A percentile compares a stretch with the other conserved stretches of the same genome.
Evolutionary conservation across 148 eudicot genomes (phyloP).

Genomic region (Nepenthes mirabilis): DNA sequence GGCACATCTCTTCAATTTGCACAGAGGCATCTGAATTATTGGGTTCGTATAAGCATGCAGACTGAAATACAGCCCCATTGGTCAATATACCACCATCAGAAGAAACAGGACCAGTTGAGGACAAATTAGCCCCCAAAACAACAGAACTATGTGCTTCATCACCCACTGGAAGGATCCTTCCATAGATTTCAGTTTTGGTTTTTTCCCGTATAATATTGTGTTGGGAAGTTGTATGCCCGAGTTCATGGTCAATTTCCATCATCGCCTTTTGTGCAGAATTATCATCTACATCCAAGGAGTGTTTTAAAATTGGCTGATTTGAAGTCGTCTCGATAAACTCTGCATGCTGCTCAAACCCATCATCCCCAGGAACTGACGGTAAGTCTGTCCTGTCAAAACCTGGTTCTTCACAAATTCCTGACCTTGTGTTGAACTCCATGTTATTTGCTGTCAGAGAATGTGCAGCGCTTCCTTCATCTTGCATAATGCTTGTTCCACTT

Average conservation of each 20-base stretch:
- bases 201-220: constrained; percentile 11
- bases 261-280: constrained; percentile 14
- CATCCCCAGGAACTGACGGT: constrained; percentile 14
- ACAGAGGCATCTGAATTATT: constrained; percentile 11
- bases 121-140: constrained; percentile 14
- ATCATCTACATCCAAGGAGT: constrained; percentile 9
- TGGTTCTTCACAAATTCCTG: constrained; percentile 15
- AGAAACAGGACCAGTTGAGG: constrained; percentile 14
- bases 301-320: constrained; percentile 11
- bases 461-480: constrained; percentile 16
- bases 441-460: constrained; percentile 13
- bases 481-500: constrained; percentile 28
- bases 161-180: constrained; percentile 11
- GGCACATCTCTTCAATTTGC: constrained; percentile 15
- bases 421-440: constrained; percentile 12
- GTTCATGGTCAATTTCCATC: constrained; percentile 12
- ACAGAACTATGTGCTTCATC: constrained; percentile 18
- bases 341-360: constrained; percentile 3
- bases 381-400: constrained; percentile 11
- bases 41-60: constrained; percentile 11
- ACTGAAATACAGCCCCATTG: constrained; percentile 10
- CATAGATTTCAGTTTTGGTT: constrained; percentile 17
- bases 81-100: constrained; percentile 19
- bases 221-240: constrained; percentile 14
- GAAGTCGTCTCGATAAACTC: constrained; percentile 10